Percentiles rank a stretch among this genome's conserved stretches.
Conservation (phyloP, 2,329 filamentous ascomycete genomes). For the Fusarium subglutinans region DNA sequence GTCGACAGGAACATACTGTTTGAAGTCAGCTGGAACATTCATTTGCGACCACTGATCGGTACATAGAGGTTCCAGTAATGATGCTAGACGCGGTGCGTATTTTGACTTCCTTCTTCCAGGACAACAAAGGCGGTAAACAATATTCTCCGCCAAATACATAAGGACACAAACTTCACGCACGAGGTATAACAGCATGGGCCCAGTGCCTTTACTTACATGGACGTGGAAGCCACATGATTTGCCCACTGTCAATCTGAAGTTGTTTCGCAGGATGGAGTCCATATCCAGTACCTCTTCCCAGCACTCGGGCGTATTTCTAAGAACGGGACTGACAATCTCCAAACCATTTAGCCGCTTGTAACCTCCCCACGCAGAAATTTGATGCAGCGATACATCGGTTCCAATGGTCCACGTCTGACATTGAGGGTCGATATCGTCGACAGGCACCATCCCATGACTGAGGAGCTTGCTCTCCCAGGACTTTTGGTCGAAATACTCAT, state of each 20-base stretch:
- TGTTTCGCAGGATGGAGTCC: conserved; percentile 18
- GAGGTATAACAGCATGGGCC: conserved; percentile 1
- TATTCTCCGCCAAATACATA: conserved; percentile 19
- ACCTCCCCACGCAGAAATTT: not conserved
- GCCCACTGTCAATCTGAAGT: conserved; percentile 10
- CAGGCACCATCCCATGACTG: not conserved
- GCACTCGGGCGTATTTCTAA: conserved; percentile 10
- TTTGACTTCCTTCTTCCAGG: not conserved
- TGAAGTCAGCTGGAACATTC: conserved; percentile 8
- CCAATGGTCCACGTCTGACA: conserved; percentile 27
- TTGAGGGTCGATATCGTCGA: not conserved
- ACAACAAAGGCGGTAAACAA: conserved; percentile 25
- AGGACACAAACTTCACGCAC: conserved; percentile 23
- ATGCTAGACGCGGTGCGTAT: not conserved
- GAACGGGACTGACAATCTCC: conserved; percentile 25
- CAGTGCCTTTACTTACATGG: conserved; percentile 24
- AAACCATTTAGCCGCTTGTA: conserved; percentile 9
- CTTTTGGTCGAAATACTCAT: not conserved
- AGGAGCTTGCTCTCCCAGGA: conserved; percentile 4
- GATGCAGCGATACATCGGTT: not conserved
- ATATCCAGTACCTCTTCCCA: conserved; percentile 31
- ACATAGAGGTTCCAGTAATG: not conserved
- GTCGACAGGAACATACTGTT: conserved; percentile 1
- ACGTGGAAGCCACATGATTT: conserved; percentile 27
- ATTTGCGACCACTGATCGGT: not conserved